phyloP scores from a whole-genome alignment of 805 yeast species.

The Brettanomyces anomalus region DNA sequence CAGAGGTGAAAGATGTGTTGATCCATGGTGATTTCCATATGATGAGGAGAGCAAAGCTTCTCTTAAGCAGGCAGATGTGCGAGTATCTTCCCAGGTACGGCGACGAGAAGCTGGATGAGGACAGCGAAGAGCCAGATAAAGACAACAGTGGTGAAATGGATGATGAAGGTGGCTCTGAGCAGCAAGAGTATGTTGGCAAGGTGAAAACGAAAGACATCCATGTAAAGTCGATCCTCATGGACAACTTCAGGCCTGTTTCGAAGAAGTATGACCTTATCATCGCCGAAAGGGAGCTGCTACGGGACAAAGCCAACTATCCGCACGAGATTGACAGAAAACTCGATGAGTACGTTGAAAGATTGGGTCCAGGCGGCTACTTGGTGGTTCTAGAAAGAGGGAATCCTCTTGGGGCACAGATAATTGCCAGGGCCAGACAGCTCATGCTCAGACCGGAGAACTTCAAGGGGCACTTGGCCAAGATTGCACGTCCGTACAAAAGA shows the following conservation, averaged over 20 bases:
- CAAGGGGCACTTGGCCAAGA: constrained; percentile 45
- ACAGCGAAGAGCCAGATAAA: constrained; percentile 1
- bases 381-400: constrained; percentile 83
- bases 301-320: constrained; percentile 54
- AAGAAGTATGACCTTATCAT: constrained; percentile 73
- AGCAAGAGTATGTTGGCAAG: constrained; percentile 34
- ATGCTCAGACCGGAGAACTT: constrained; percentile 78
- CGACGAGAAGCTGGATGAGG: no score
- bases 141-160: constrained; percentile 1
- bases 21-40: constrained; percentile 62
- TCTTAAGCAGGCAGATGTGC: constrained; percentile 59
- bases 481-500: constrained; percentile 60
- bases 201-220: constrained; percentile 50
- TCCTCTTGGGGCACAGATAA: constrained; percentile 78
- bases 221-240: constrained; percentile 46
- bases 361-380: constrained; percentile 73
- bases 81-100: constrained; percentile 24
- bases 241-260: constrained; percentile 37
- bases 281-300: constrained; percentile 68
- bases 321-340: constrained; percentile 62
- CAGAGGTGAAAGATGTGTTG: constrained; percentile 60
- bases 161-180: constrained; percentile 1
- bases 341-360: constrained; percentile 46
- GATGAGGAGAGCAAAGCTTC: constrained; percentile 70
- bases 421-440: constrained; percentile 85